Percentiles rank a stretch among this genome's conserved stretches.
Evolutionary conservation across 805 yeast genomes (phyloP).

Genomic region (Limtongia smithiae): DNA sequence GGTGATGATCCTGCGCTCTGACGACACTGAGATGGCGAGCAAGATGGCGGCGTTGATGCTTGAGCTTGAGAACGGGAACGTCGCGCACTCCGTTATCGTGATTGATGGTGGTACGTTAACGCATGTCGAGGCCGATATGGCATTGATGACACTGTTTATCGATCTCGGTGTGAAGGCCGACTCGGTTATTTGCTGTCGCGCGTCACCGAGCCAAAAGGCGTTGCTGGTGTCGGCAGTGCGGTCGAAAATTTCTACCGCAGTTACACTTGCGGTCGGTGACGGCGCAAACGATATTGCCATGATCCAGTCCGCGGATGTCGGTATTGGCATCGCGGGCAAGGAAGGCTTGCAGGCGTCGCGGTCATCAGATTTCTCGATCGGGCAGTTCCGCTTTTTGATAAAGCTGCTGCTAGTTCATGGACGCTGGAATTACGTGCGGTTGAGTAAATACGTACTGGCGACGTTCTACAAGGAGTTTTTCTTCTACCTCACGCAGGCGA

Average conservation of each 20-base stretch:
- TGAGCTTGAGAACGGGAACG: conserved; percentile 65
- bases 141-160: conserved; percentile 68
- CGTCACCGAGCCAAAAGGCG: conserved; percentile 96
- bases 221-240: conserved; percentile 80
- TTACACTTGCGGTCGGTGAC: conserved; percentile 94
- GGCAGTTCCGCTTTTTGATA: conserved; percentile 80
- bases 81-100: conserved; percentile 93
- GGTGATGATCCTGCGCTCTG: conserved; percentile 61
- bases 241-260: conserved; percentile 59
- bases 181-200: conserved; percentile 92
- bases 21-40: conserved; percentile 56
- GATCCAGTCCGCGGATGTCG: conserved; percentile 98
- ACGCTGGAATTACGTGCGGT: conserved; percentile 87
- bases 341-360: conserved; percentile 98
- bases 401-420: conserved; percentile 91
- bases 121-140: conserved; percentile 66
- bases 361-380: conserved; percentile 90
- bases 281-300: conserved; percentile 99
- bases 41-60: conserved; percentile 71
- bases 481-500: conserved; percentile 82
- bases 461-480: conserved; percentile 93
- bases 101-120: conserved; percentile 88
- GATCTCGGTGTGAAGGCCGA: conserved; percentile 84
- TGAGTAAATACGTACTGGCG: conserved; percentile 84
- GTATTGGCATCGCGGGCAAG: conserved; percentile 94